phyloP scores from a whole-genome alignment of 768 basidiomycete species.

The Roridomyces roridus region DNA sequence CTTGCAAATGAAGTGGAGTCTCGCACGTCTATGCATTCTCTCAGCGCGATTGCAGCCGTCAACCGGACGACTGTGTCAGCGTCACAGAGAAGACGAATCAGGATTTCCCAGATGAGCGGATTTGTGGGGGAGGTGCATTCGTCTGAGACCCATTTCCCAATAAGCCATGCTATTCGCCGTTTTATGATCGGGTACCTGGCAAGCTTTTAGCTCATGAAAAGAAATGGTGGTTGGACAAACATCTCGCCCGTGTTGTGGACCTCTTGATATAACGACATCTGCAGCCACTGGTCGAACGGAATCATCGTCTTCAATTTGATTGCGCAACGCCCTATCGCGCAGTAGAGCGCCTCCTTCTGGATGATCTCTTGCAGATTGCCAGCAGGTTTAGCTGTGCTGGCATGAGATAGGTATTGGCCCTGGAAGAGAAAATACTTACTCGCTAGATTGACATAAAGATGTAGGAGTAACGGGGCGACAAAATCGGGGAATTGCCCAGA shows the following conservation, averaged over 20 bases:
- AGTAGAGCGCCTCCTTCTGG: constrained; percentile 88
- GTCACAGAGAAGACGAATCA: constrained; percentile 78
- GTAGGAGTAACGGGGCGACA: constrained; percentile 68
- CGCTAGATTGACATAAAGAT: constrained; percentile 63
- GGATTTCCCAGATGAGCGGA: constrained; percentile 77
- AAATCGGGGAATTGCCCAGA: constrained; percentile 71
- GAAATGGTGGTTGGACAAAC: constrained; percentile 42
- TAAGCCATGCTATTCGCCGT: constrained; percentile 92
- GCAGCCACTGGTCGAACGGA: constrained; percentile 75
- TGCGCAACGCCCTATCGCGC: constrained; percentile 87
- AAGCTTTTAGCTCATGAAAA: constrained; percentile 10
- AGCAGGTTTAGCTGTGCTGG: constrained; percentile 47
- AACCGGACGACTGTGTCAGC: constrained; percentile 88
- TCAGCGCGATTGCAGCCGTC: constrained; percentile 80
- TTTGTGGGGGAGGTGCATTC: constrained; percentile 65
- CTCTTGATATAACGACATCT: constrained; percentile 63
- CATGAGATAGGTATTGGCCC: constrained; percentile 5
- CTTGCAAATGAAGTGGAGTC: background rate
- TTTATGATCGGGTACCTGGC: constrained; percentile 89
- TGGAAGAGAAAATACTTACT: constrained; percentile 46
- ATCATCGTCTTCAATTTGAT: constrained; percentile 64
- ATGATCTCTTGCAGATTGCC: constrained; percentile 64
- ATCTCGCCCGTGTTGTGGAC: constrained; percentile 62
- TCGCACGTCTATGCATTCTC: constrained; percentile 86
- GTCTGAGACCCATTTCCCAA: constrained; percentile 88